Percentiles rank a stretch among this genome's conserved stretches.
Evolutionary conservation across 2,329 filamentous ascomycete species (phyloP).

Genomic region (Ascochyta rabiei): DNA sequence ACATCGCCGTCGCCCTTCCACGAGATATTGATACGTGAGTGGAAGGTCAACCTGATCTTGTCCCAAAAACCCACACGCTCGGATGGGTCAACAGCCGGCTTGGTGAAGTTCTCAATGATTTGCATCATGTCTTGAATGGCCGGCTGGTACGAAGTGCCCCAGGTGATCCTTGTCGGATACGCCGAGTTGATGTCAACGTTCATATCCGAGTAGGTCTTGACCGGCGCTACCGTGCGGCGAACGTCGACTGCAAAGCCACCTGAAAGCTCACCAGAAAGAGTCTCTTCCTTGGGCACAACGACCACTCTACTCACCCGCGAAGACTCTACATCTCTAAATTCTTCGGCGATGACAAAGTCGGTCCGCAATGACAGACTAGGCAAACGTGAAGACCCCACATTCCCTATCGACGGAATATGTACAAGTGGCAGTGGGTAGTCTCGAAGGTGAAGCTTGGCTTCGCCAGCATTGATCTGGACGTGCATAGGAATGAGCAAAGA

Average conservation of each 20-base stretch:
- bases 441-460: conserved; percentile 81
- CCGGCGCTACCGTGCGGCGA: conserved; percentile 86
- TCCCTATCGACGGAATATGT: conserved; percentile 83
- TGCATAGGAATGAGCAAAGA: conserved; percentile 88
- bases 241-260: conserved; percentile 84
- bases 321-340: conserved; percentile 81
- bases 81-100: conserved; percentile 90
- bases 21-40: conserved; percentile 84
- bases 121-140: conserved; percentile 99
- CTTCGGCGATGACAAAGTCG: conserved; percentile 95
- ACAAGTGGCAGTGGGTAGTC: conserved; percentile 93
- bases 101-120: conserved; percentile 96
- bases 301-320: conserved; percentile 80
- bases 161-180: conserved; percentile 90
- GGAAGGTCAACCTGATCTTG: conserved; percentile 92
- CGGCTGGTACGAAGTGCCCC: conserved; percentile 97
- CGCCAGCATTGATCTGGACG: conserved; percentile 86
- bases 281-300: conserved; percentile 74
- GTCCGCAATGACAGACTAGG: conserved; percentile 84
- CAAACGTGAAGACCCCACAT: conserved; percentile 77
- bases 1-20: conserved; percentile 98
- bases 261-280: conserved; percentile 60
- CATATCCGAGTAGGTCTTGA: conserved; percentile 96
- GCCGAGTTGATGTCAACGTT: conserved; percentile 90
- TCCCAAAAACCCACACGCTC: conserved; percentile 98